Evolutionary conservation across 176 grass and related monocot genomes (phyloP).

Genomic region (Elymus sibiricus): DNA sequence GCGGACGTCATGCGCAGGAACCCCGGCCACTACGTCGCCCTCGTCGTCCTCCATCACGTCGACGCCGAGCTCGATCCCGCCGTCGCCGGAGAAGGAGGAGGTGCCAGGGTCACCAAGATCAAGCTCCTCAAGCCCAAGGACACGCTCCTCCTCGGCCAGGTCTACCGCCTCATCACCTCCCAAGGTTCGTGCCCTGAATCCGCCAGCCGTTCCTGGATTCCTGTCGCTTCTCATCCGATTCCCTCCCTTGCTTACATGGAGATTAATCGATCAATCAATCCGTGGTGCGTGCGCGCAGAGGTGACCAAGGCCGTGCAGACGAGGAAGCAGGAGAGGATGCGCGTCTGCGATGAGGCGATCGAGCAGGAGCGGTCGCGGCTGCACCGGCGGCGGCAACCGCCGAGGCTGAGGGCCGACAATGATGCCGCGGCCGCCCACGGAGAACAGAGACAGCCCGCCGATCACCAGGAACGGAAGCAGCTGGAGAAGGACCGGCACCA

Average conservation of each 20-base stretch:
- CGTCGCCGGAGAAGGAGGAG: not conserved
- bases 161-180: slow-evolving; percentile 86
- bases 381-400: too few relatives aligned
- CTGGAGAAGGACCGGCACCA: slow-evolving; percentile 24
- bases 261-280: not conserved
- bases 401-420: too few relatives aligned
- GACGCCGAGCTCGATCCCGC: not conserved
- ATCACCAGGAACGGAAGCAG: slow-evolving; percentile 25
- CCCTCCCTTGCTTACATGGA: not conserved
- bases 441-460: too few relatives aligned
- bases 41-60: slow-evolving; percentile 17
- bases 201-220: not conserved
- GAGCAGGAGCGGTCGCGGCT: too few relatives aligned
- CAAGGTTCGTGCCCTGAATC: slow-evolving; percentile 44
- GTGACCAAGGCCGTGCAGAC: too few relatives aligned
- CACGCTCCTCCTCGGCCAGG: slow-evolving; percentile 64
- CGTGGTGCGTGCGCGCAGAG: not conserved
- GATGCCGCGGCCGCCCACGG: too few relatives aligned
- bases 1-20: slow-evolving; percentile 63
- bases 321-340: too few relatives aligned
- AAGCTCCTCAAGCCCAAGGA: slow-evolving; percentile 90
- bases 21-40: slow-evolving; percentile 77
- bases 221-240: not conserved
- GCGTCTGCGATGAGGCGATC: too few relatives aligned
- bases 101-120: slow-evolving; percentile 52